These are phyloP conservation scores for Dendrobium catenatum DNA, from an alignment of 106 monocot genomes.

Conservation along the genomic window DNA sequence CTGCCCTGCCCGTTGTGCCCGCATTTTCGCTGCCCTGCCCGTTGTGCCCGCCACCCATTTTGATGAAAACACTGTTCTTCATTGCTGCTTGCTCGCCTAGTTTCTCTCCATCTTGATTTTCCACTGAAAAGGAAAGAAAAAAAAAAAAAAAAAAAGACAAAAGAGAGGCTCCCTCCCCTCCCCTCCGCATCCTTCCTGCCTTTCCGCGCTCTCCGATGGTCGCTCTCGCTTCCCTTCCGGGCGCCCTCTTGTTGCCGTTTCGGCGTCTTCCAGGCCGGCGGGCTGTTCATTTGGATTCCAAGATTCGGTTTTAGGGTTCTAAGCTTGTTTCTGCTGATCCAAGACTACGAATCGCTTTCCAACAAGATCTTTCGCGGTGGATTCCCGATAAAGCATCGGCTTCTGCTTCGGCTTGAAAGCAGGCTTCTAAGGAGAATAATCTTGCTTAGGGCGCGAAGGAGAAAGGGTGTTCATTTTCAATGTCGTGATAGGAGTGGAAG, in stretches of 20 bases:
- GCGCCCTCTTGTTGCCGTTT: background rate
- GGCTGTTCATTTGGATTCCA: background rate
- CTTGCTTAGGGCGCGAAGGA: background rate
- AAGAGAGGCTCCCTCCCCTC: background rate
- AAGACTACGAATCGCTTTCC: background rate
- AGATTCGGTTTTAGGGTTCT: background rate
- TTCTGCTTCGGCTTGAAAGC: background rate
- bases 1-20: slow-evolving; percentile 17
- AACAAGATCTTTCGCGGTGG: background rate
- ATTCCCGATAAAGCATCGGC: background rate
- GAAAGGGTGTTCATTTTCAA: background rate
- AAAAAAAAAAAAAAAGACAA: too few relatives aligned
- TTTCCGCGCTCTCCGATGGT: slow-evolving; percentile 8
- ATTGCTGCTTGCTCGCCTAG: slow-evolving; percentile 16
- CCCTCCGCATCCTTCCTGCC: background rate
- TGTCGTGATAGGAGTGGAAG: background rate
- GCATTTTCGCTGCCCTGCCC: slow-evolving; percentile 10
- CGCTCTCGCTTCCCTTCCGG: slow-evolving; percentile 11
- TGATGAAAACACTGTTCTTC: slow-evolving; percentile 1
- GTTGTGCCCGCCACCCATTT: slow-evolving; percentile 21
- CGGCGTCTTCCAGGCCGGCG: background rate
- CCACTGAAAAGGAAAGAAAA: too few relatives aligned
- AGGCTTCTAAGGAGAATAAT: background rate
- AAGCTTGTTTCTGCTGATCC: background rate
- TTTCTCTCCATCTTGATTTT: background rate